These are phyloP conservation scores for Collybia sp. DNA, from an alignment of 768 basidiomycete genomes.

Conservation along the genomic window DNA sequence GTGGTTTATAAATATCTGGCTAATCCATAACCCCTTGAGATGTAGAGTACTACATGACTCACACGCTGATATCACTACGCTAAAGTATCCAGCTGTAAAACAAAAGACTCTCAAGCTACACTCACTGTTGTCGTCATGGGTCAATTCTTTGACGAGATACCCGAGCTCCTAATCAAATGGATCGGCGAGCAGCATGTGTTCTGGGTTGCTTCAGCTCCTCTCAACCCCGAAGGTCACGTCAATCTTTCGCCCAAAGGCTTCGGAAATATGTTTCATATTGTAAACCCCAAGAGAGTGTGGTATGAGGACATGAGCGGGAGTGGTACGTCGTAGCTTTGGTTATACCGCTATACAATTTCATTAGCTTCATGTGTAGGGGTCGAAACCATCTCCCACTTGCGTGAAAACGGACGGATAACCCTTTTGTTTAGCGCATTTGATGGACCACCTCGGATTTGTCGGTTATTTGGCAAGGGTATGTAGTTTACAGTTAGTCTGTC, in stretches of 20 bases:
- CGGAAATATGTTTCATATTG: slow-evolving; percentile 46
- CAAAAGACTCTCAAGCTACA: too few species aligned
- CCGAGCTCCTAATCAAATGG: slow-evolving; percentile 44
- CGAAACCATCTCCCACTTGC: slow-evolving; percentile 56
- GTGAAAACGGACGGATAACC: slow-evolving; percentile 61
- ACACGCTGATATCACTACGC: too few species aligned
- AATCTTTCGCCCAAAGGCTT: slow-evolving; percentile 62
- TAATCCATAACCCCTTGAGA: too few species aligned
- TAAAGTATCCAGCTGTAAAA: too few species aligned
- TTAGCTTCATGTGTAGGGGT: slow-evolving; percentile 30
- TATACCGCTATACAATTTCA: not conserved
- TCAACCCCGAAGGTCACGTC: slow-evolving; percentile 51
- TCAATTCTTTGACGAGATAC: slow-evolving; percentile 48
- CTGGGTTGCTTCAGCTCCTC: slow-evolving; percentile 61
- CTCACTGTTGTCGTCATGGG: slow-evolving; percentile 32
- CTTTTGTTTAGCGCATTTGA: slow-evolving; percentile 60
- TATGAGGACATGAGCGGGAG: slow-evolving; percentile 67
- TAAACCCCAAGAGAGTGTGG: slow-evolving; percentile 47
- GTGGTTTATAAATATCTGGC: too few species aligned
- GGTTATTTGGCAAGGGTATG: slow-evolving; percentile 55
- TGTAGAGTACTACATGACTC: too few species aligned
- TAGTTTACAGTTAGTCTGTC: not conserved
- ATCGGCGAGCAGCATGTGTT: slow-evolving; percentile 54
- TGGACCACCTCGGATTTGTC: slow-evolving; percentile 52
- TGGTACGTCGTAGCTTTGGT: slow-evolving; percentile 29